phyloP scores from a whole-genome alignment of 2,329 filamentous ascomycete genomes.

The Colletotrichum neosansevieriae region DNA sequence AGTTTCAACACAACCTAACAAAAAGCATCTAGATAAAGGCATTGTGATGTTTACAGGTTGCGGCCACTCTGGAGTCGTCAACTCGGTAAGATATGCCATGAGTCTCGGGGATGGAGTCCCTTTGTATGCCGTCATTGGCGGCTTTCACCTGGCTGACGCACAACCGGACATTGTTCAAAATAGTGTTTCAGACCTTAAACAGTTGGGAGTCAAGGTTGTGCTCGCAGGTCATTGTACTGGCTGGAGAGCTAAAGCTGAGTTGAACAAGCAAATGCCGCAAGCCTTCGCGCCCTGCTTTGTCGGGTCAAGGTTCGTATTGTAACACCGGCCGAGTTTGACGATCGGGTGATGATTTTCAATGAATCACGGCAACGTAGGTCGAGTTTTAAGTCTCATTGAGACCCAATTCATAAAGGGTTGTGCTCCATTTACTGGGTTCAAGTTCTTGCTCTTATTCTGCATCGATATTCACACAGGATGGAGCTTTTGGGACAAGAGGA shows the following conservation, averaged over 20 bases:
- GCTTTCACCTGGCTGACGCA: slow-evolving; percentile 64
- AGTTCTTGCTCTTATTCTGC: too few species aligned
- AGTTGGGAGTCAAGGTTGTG: slow-evolving; percentile 59
- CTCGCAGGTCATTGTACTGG: slow-evolving; percentile 68
- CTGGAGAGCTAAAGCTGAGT: slow-evolving; percentile 66
- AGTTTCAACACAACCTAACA: neutral
- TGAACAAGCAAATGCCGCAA: slow-evolving; percentile 64
- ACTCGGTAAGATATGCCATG: slow-evolving; percentile 60
- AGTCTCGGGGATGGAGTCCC: slow-evolving; percentile 52
- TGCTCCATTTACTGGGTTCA: too few species aligned
- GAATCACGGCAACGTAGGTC: too few species aligned
- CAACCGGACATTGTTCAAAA: slow-evolving; percentile 55
- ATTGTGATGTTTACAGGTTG: slow-evolving; percentile 68
- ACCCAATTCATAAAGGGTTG: too few species aligned
- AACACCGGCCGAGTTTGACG: neutral
- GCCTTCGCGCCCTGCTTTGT: slow-evolving; percentile 63
- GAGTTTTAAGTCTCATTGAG: too few species aligned
- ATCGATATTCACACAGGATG: too few species aligned
- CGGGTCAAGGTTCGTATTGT: slow-evolving; percentile 52
- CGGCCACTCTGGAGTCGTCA: slow-evolving; percentile 67
- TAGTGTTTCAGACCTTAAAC: slow-evolving; percentile 62
- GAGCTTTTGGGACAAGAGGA: too few species aligned
- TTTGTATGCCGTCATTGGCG: slow-evolving; percentile 64
- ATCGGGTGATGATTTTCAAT: too few species aligned
- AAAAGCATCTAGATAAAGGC: slow-evolving; percentile 46